A percentile compares a stretch with the other conserved stretches of the same genome.
These are phyloP conservation scores for Fistulifera solaris DNA, from an alignment of 108 stramenopile species.

Conservation along the genomic window DNA sequence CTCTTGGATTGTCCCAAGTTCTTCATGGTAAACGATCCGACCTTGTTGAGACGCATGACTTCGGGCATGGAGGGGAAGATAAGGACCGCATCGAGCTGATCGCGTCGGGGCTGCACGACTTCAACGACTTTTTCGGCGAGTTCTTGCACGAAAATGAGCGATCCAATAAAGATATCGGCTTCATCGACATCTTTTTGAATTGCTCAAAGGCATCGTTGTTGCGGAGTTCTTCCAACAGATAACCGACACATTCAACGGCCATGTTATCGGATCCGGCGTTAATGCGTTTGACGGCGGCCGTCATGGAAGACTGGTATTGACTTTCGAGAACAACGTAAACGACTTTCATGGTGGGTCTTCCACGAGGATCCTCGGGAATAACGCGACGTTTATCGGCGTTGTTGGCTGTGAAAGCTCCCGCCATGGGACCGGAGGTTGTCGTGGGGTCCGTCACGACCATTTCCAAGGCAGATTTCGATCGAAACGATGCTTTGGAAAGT, in stretches of 20 bases:
- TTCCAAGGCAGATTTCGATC: constrained; percentile 17
- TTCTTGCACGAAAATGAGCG: constrained; percentile 95
- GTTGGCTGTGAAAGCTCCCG: constrained; percentile 79
- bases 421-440: constrained; percentile 15
- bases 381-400: constrained; percentile 85
- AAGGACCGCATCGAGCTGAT: constrained; percentile 85
- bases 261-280: constrained; percentile 90
- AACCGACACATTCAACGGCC: constrained; percentile 95
- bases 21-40: constrained; percentile 93
- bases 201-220: constrained; percentile 81
- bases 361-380: constrained; percentile 71
- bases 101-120: constrained; percentile 80
- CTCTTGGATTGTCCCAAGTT: constrained; percentile 93
- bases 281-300: constrained; percentile 90
- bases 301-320: constrained; percentile 94
- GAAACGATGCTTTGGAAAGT: neutral
- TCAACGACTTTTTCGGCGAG: constrained; percentile 92
- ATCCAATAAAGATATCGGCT: constrained; percentile 94
- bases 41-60: constrained; percentile 96
- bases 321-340: constrained; percentile 97
- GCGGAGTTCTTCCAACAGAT: constrained; percentile 89
- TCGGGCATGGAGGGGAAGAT: constrained; percentile 97
- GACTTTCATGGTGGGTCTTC: constrained; percentile 78
- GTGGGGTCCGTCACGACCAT: constrained; percentile 74
- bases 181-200: constrained; percentile 88